Conservation (phyloP, 108 stramenopile species). For the Nitzschia putrida region DNA sequence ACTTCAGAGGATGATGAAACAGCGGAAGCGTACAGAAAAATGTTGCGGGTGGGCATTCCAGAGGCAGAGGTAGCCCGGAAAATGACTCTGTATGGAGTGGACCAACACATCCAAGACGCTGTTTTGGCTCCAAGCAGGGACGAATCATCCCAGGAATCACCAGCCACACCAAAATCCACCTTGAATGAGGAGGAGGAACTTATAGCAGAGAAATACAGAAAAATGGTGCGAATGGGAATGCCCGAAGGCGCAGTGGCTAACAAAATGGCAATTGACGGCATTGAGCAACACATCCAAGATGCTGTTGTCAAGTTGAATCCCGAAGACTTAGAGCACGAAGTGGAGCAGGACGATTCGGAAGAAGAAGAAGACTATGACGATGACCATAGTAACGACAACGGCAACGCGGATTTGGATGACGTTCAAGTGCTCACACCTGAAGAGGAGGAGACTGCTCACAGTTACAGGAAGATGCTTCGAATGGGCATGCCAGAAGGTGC, state of each 20-base stretch:
- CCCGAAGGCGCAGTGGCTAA: constrained; percentile 33
- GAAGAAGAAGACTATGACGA: constrained; percentile 22
- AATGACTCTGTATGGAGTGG: constrained; percentile 14
- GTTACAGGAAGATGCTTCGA: constrained; percentile 20
- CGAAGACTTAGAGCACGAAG: not conserved
- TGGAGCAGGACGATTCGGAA: constrained; percentile 12
- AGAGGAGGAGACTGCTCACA: constrained; percentile 20
- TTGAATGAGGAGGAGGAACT: constrained; percentile 28
- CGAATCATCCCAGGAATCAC: constrained; percentile 17
- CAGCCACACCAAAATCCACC: not conserved
- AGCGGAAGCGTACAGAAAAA: constrained; percentile 21
- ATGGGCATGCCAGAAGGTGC: constrained; percentile 35
- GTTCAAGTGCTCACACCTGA: constrained; percentile 6
- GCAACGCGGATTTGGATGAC: too few species aligned
- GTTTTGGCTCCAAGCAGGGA: constrained; percentile 2
- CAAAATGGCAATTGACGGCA: constrained; percentile 23
- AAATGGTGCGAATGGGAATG: constrained; percentile 49
- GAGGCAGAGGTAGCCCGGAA: constrained; percentile 17
- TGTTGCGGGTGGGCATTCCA: constrained; percentile 6
- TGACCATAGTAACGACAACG: not conserved
- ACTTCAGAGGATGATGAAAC: constrained; percentile 27
- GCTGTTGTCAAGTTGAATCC: constrained; percentile 4
- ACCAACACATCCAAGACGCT: constrained; percentile 9
- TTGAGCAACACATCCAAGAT: constrained; percentile 30
- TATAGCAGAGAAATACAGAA: constrained; percentile 23